phyloP scores from a whole-genome alignment of 345 rosid genomes.

The Salix arbutifolia region DNA sequence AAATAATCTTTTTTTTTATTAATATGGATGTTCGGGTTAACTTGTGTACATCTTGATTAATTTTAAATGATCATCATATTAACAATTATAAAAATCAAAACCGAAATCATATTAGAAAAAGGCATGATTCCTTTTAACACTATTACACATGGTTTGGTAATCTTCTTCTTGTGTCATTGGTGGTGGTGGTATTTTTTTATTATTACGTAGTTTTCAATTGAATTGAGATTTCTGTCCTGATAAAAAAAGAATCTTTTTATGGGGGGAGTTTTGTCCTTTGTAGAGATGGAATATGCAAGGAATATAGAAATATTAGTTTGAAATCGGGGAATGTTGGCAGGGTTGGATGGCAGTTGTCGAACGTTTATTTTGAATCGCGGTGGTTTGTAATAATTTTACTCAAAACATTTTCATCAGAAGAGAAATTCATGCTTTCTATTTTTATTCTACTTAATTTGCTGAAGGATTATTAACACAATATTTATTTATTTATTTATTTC shows the following conservation, averaged over 20 bases:
- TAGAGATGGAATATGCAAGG: slow-evolving; percentile 9
- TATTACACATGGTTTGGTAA: too few species aligned
- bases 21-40: rapidly evolving
- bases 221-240: background rate
- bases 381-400: too few species aligned
- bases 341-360: background rate
- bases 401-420: slow-evolving; percentile 1
- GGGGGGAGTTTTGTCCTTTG: slow-evolving; percentile 5
- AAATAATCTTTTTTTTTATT: too few species aligned
- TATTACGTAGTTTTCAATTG: background rate
- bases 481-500: too few species aligned
- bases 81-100: too few species aligned
- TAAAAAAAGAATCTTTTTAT: background rate
- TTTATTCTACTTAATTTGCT: background rate
- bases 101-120: too few species aligned
- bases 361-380: too few species aligned
- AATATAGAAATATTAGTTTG: background rate
- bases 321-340: background rate
- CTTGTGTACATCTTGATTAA: too few species aligned
- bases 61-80: too few species aligned
- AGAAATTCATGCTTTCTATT: background rate
- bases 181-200: background rate
- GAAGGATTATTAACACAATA: too few species aligned
- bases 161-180: background rate
- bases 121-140: too few species aligned